phyloP scores from a whole-genome alignment of 2,329 filamentous ascomycete species.

The Sporothrix pallida region DNA sequence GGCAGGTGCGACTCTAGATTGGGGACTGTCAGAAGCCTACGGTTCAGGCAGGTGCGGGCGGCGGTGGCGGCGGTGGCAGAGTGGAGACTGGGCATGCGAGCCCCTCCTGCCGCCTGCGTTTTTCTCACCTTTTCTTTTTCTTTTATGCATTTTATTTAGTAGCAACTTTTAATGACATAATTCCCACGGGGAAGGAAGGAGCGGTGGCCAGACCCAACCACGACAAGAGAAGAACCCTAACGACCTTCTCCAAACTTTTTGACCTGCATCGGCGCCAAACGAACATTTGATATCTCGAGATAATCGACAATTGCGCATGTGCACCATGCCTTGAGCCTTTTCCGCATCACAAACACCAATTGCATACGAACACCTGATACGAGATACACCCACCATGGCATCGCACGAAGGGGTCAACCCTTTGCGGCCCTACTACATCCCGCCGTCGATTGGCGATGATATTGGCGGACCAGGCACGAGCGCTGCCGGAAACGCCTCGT shows the following conservation, averaged over 20 bases:
- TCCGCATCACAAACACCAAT: neutral
- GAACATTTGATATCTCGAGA: conserved; percentile 11
- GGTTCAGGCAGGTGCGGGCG: neutral
- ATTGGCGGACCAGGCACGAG: conserved; percentile 42
- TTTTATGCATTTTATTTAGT: conserved; percentile 6
- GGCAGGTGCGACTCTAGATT: neutral
- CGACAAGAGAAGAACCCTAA: neutral
- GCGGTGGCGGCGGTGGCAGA: neutral
- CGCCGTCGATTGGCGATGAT: conserved; percentile 58
- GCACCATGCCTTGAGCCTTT: conserved; percentile 12
- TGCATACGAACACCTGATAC: neutral
- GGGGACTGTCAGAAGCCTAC: neutral
- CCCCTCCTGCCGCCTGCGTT: conserved; percentile 22
- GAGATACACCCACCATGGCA: conserved; percentile 47
- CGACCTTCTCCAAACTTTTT: conserved; percentile 10
- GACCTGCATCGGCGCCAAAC: conserved; percentile 14
- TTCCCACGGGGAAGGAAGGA: conserved; percentile 20
- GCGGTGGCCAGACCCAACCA: conserved; percentile 29
- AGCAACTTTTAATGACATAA: conserved; percentile 23
- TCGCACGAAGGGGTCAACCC: conserved; percentile 63
- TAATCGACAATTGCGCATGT: neutral
- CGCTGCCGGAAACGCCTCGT: neutral
- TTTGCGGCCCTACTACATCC: conserved; percentile 72
- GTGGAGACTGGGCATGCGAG: neutral
- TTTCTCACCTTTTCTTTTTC: neutral